phyloP scores from a whole-genome alignment of 176 grass and related monocot species.

The Aegilops tauschii region DNA sequence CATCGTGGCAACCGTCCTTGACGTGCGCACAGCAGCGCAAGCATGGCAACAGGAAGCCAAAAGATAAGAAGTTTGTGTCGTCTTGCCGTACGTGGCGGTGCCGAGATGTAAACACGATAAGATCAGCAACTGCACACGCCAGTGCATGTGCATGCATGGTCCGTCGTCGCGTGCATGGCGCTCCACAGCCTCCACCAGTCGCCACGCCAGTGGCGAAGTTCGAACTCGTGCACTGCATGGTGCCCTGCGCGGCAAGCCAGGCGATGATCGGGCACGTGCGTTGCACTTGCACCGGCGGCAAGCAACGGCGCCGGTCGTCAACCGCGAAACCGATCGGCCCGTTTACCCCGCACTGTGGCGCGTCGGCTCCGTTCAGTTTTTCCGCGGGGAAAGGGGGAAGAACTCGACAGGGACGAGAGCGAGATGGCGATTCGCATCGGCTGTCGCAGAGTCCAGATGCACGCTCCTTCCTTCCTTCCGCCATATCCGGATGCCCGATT shows the following conservation, averaged over 20 bases:
- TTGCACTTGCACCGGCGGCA: not conserved
- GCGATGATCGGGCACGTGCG: not conserved
- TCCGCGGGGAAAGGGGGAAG: not conserved
- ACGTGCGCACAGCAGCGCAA: not conserved
- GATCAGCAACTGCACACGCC: too few species aligned
- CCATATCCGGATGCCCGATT: constrained; percentile 6
- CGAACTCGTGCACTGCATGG: too few species aligned
- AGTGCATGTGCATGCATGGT: too few species aligned
- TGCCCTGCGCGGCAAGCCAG: not conserved
- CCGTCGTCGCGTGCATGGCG: too few species aligned
- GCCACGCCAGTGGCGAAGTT: too few species aligned
- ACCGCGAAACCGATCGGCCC: not conserved
- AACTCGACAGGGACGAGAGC: constrained; percentile 5
- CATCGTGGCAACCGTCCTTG: not conserved
- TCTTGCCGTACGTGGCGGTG: not conserved
- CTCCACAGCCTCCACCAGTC: too few species aligned
- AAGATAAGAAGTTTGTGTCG: not conserved
- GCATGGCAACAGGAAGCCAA: not conserved
- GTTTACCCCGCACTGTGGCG: not conserved
- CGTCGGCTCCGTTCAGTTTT: not conserved
- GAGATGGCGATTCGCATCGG: not conserved
- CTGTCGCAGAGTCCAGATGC: constrained; percentile 20
- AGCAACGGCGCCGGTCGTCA: not conserved
- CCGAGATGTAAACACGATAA: not conserved
- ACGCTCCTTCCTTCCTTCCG: not conserved